These are phyloP conservation scores for Leccinum sublutescens DNA, from an alignment of 768 basidiomycete species.

Conservation along the genomic window DNA sequence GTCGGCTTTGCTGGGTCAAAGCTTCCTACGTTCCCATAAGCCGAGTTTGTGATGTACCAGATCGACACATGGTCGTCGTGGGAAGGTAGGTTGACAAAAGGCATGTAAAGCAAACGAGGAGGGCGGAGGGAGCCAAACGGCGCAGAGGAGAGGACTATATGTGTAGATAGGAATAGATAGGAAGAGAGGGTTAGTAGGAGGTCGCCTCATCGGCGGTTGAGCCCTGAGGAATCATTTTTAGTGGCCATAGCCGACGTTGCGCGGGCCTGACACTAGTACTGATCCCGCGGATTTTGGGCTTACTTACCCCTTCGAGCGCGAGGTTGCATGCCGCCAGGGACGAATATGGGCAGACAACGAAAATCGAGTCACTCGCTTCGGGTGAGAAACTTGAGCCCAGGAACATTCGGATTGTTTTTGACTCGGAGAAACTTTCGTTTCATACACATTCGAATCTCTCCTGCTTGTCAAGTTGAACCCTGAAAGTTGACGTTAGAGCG, in stretches of 20 bases:
- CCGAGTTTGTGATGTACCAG: conserved; percentile 68
- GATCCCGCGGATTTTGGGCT: conserved; percentile 1
- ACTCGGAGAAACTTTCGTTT: not conserved
- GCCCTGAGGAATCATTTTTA: conserved; percentile 22
- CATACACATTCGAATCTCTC: not conserved
- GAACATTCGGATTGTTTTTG: not conserved
- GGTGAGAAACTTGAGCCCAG: not conserved
- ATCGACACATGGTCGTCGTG: conserved; percentile 67
- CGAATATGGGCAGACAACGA: not conserved
- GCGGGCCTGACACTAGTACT: conserved; percentile 3
- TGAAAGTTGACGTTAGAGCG: conserved; percentile 16
- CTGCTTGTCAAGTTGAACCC: not conserved
- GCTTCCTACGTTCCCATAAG: conserved; percentile 56
- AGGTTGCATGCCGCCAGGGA: not conserved
- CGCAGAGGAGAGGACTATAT: conserved; percentile 5
- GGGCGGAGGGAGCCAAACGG: conserved; percentile 6
- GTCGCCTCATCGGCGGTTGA: conserved; percentile 8
- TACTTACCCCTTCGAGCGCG: not conserved
- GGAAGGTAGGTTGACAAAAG: conserved; percentile 64
- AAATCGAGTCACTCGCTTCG: not conserved
- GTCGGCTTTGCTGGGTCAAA: conserved; percentile 68
- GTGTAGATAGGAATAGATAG: conserved; percentile 19
- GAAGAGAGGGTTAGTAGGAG: conserved; percentile 3
- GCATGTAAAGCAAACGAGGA: conserved; percentile 52
- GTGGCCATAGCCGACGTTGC: conserved; percentile 22